Conservation (phyloP, 202 grass and related monocot species). For the Tripidium arundinaceum region DNA sequence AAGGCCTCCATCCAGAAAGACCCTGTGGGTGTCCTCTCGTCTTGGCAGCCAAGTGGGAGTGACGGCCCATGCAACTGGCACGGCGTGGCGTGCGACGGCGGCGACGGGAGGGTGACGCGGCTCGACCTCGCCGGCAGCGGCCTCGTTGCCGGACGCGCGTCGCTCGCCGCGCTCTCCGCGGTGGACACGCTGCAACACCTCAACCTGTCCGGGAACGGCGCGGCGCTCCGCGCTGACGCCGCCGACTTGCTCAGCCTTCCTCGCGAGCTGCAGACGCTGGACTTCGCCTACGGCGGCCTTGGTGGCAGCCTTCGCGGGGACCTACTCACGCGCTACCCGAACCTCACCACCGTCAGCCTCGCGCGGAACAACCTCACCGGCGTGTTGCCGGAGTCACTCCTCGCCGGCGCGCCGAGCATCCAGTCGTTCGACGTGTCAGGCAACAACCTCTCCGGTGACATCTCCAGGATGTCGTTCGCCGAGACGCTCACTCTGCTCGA, state of each 20-base stretch:
- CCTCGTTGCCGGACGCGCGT: slow-evolving; percentile 42
- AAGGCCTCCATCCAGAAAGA: slow-evolving; percentile 56
- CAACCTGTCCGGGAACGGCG: slow-evolving; percentile 65
- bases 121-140: slow-evolving; percentile 49
- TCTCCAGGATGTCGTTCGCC: slow-evolving; percentile 30
- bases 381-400: slow-evolving; percentile 35
- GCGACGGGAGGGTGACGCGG: slow-evolving; percentile 41
- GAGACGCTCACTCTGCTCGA: slow-evolving; percentile 47
- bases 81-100: slow-evolving; percentile 53
- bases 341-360: slow-evolving; percentile 56
- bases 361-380: slow-evolving; percentile 66
- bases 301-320: slow-evolving; percentile 42
- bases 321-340: slow-evolving; percentile 38
- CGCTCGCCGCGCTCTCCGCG: slow-evolving; percentile 35
- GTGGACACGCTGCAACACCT: slow-evolving; percentile 43
- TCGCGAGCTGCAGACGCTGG: slow-evolving; percentile 35
- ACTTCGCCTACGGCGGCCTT: slow-evolving; percentile 56
- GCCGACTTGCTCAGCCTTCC: slow-evolving; percentile 48
- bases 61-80: slow-evolving; percentile 51
- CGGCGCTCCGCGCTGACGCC: slow-evolving; percentile 36
- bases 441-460: slow-evolving; percentile 69
- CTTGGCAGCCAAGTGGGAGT: slow-evolving; percentile 29
- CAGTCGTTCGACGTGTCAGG: slow-evolving; percentile 58
- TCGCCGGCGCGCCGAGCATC: slow-evolving; percentile 38
- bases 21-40: slow-evolving; percentile 38